These are phyloP conservation scores for Pelargonium exstipulatum DNA, from an alignment of 441 rosid species.

Conservation along the genomic window DNA sequence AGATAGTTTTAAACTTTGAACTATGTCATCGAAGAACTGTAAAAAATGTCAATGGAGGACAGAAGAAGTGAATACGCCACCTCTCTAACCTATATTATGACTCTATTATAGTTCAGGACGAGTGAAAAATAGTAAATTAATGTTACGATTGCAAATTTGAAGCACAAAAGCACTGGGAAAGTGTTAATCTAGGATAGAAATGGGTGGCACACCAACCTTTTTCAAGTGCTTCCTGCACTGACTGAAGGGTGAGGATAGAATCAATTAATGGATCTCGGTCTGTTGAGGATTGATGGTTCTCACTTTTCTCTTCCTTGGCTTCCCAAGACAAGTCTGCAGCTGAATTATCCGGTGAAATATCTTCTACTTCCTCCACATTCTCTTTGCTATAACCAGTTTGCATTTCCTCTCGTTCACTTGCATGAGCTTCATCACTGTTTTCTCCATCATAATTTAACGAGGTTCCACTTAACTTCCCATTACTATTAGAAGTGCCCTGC, in stretches of 20 bases:
- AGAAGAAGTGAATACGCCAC: no score
- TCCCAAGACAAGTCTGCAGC: slow-evolving; percentile 46
- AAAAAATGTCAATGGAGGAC: no score
- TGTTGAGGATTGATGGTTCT: slow-evolving; percentile 31
- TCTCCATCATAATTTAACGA: slow-evolving; percentile 48
- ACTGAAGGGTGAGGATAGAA: slow-evolving; percentile 48
- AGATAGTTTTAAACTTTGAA: no score
- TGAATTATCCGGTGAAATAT: slow-evolving; percentile 40
- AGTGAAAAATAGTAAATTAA: not conserved
- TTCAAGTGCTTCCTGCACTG: slow-evolving; percentile 62
- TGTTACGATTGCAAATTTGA: not conserved
- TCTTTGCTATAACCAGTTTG: slow-evolving; percentile 37
- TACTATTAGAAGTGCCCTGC: slow-evolving; percentile 57
- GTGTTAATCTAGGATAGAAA: slow-evolving; percentile 15
- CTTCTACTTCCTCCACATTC: slow-evolving; percentile 37
- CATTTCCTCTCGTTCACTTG: slow-evolving; percentile 34
- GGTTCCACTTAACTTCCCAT: slow-evolving; percentile 42
- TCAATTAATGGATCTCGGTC: slow-evolving; percentile 44
- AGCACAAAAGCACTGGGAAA: not conserved
- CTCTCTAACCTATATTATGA: no score
- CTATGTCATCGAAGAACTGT: no score
- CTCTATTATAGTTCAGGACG: no score
- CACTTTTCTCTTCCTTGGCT: slow-evolving; percentile 40
- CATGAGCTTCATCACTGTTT: slow-evolving; percentile 46
- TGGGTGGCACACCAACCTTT: slow-evolving; percentile 40